Evolutionary conservation across 257 asterid species (phyloP).

Genomic region (Jaltomata sinuosa): DNA sequence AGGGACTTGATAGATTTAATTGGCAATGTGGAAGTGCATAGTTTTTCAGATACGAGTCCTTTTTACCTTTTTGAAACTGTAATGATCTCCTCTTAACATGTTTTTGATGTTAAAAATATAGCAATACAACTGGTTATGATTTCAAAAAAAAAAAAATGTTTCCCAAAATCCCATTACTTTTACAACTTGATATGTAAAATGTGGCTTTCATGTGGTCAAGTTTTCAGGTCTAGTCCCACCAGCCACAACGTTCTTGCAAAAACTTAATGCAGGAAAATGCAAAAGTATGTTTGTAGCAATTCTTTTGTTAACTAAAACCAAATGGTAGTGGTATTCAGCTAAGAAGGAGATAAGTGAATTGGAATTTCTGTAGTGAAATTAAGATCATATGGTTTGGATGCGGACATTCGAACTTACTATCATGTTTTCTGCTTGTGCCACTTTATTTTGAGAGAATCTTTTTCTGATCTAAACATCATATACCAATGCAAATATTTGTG

Average conservation of each 20-base stretch:
- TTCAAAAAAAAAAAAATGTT: not conserved
- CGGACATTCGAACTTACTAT: not conserved
- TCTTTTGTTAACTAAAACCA: not conserved
- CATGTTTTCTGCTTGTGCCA: not conserved
- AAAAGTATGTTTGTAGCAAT: not conserved
- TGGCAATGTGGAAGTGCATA: not conserved
- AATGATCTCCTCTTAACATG: not conserved
- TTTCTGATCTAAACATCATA: not conserved
- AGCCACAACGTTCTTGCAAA: not conserved
- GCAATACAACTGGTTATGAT: not conserved
- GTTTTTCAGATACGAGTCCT: not conserved
- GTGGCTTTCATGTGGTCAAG: not conserved
- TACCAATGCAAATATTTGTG: not conserved
- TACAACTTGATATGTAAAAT: not conserved
- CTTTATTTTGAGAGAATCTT: not conserved
- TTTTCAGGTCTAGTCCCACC: not conserved
- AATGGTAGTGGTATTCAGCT: not conserved
- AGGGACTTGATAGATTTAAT: not conserved
- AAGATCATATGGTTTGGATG: not conserved
- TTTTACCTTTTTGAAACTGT: not conserved
- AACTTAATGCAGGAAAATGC: not conserved
- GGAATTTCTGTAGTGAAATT: not conserved
- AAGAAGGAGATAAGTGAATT: not conserved
- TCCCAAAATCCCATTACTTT: not conserved
- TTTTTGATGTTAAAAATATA: not conserved